phyloP scores from a whole-genome alignment of 1,284 basidiomycete species.

The Ganoderma sinense region DNA sequence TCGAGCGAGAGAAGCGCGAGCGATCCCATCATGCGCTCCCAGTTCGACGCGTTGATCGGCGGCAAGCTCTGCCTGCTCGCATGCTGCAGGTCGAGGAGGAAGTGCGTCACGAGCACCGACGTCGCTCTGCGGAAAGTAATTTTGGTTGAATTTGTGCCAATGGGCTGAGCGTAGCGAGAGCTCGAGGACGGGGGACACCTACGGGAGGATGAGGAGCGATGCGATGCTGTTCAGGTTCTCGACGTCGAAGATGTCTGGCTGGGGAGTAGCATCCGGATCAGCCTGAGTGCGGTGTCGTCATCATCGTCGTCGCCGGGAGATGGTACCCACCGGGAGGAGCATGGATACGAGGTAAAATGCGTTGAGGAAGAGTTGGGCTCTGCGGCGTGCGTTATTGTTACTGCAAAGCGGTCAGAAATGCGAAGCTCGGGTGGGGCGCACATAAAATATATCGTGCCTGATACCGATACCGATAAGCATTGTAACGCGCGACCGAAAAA shows the following conservation, averaged over 20 bases:
- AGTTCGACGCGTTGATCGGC: background rate
- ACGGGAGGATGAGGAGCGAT: background rate
- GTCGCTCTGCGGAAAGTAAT: background rate
- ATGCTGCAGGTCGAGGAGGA: background rate
- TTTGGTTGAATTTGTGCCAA: too few species aligned
- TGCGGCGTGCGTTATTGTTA: background rate
- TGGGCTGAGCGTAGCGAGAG: too few species aligned
- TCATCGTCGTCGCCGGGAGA: background rate
- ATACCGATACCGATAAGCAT: background rate
- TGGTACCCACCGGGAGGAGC: background rate
- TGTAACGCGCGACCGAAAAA: background rate
- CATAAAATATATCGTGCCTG: background rate
- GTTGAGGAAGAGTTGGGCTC: background rate
- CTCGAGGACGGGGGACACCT: background rate
- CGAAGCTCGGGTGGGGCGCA: background rate
- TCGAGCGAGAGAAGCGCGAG: background rate
- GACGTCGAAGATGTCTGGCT: background rate
- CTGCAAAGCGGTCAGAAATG: too few species aligned
- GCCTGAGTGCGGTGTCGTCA: background rate
- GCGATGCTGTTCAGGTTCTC: constrained; percentile 1
- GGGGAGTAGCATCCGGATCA: background rate
- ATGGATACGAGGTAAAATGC: background rate
- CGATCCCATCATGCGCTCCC: background rate
- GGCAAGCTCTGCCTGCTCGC: background rate
- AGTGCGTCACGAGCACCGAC: background rate